Base-by-base conservation (phyloP, 164 flowering plant genomes). In the Vitis amurensis region DNA sequence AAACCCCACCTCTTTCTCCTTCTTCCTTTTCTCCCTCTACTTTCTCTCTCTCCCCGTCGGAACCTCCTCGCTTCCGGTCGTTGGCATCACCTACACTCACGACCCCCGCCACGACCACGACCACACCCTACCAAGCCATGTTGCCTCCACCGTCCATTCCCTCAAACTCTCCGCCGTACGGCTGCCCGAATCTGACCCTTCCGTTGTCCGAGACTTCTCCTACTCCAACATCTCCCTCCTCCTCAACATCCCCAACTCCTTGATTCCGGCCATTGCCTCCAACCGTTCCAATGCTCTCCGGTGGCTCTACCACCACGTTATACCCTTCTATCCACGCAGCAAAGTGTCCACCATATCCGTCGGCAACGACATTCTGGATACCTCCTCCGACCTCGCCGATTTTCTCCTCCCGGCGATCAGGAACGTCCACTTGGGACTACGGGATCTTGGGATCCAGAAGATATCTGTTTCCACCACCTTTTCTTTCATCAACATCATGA, bases 261-360 rank as follows among this genome's bases (percentile, higher is more conserved):
- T 82, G 59, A 59, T 93, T 72, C 85, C 86, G 6, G 63, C 78
- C 62, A 62, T 93, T 73, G 89, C 98, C 15, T 37, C 85, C 56
- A 93, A 91, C 74, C 85, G 81, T 59, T 84, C 98, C 58, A 53
- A 67, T 68, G 91, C 98, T 50, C 51, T 73, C 63, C 61, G 61
- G 6, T 91, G 92, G 94, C 83, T 91, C 64, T 81, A 76, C 81
- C 50, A 27, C 69, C 87, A 87, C 73, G 89, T 93, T 63, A 72
- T 87, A 55, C 95, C 97, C 14, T 89, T 80, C 85, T 78, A 86
- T 76, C 98, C 97, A 1, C 88, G 97, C 11, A 76, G 89, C 50
- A 77, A 55, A 56, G 82, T 94, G 76, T 44, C 88, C 64, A 58
- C 82, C 49, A 84, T 94, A 73, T 94, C 98, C 61, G 86, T 88